Conservation (phyloP, 768 basidiomycete species). For the Mycena crocata region DNA sequence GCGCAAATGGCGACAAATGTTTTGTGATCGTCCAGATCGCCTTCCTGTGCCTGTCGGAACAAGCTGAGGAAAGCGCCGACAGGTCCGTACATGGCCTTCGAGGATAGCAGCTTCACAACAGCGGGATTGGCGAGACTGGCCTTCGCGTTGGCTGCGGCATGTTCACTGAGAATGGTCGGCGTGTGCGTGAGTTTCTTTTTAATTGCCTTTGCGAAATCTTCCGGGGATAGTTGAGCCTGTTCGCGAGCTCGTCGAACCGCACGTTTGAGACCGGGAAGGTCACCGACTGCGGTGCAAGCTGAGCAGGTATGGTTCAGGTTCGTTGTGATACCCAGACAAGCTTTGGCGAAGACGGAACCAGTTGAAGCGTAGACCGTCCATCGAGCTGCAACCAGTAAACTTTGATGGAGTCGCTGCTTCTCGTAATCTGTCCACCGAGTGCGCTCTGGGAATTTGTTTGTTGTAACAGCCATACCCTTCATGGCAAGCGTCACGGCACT, state of each 20-base stretch:
- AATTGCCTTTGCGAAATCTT: not conserved
- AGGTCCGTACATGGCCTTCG: constrained; percentile 1
- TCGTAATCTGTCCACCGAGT: constrained; percentile 7
- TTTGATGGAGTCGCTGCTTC: constrained; percentile 5
- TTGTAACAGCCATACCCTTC: not conserved
- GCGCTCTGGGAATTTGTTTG: not conserved
- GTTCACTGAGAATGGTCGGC: not conserved
- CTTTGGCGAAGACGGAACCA: constrained; percentile 2
- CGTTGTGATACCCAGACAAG: not conserved
- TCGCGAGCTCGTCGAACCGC: not conserved
- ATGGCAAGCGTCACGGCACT: not conserved
- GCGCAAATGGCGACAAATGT: not conserved
- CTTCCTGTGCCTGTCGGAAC: not conserved
- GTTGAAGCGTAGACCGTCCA: not conserved
- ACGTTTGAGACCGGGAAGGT: not conserved
- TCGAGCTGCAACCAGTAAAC: not conserved
- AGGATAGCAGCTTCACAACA: not conserved
- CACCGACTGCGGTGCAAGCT: not conserved
- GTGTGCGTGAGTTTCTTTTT: not conserved
- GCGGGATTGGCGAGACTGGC: not conserved
- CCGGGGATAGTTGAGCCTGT: not conserved
- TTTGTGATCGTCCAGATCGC: not conserved
- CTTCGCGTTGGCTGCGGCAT: not conserved
- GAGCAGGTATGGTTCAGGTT: constrained; percentile 4
- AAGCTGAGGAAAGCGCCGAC: not conserved